Base-by-base conservation (phyloP, 257 asterid genomes). In the Nicotiana obtusifolia region DNA sequence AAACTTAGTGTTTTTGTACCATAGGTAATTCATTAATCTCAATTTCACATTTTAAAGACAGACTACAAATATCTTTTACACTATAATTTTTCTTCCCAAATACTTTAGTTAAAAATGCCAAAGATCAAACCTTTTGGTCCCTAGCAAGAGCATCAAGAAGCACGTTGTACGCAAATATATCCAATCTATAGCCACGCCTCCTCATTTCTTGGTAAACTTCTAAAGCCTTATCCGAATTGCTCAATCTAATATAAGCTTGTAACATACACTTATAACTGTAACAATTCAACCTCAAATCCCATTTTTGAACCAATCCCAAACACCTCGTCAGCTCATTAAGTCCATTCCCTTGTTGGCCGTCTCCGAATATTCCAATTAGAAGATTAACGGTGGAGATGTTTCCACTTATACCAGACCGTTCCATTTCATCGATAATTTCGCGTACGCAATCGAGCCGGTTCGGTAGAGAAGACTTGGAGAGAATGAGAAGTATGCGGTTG, bases 261-360 rank as follows among this genome's bases (percentile, higher is more conserved):
- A 95, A 85, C 82, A 95, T 94, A 86, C 98, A 94, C 92, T 94
- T 95, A 19, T 91, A 94, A n/a, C 94, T 91, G 76, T 95, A 95
- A 69, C 89, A 84, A 84, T 92, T 95, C 86, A 92, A 59, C 84
- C 69, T 86, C 90, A 95, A 85, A 10, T 83, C 93, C 99, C 99
- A 95, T 83, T 91, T 90, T 89, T 91, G 87, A 87, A 91, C 87
- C 91, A 92, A 65, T 17, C 80, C 88, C 89, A 94, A 90, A 82
- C 97, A 92, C 83, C 84, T 91, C 76, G 86, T 89, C 91, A 94
- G 76, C 59, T 95, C 96, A 33, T 85, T 90, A 28, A 82, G 84
- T 14, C 90, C 91, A 0, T 85, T 78, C 19, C 37, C 76, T 19
- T 65, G 69, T 68, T 57, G 78, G 10, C 85, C 83, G 7, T 62